A percentile compares a stretch with the other conserved stretches of the same genome.
These are phyloP conservation scores for Boletus pseudo-olivaceus DNA, from an alignment of 768 basidiomycete genomes.

Conservation along the genomic window DNA sequence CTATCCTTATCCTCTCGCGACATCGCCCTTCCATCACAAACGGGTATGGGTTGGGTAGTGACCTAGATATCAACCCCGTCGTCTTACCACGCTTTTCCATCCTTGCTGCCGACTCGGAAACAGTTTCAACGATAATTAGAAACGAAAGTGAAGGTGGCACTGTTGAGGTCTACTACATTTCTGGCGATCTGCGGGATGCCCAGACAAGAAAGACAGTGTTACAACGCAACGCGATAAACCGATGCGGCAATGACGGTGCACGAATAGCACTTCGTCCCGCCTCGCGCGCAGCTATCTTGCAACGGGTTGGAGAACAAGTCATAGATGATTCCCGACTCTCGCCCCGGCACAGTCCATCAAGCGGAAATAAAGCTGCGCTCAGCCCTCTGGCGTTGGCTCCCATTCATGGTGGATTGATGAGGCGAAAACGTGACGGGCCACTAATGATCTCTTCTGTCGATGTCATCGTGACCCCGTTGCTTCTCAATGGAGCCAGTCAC, in stretches of 20 bases:
- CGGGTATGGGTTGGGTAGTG: constrained; percentile 23
- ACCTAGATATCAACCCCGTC: constrained; percentile 47
- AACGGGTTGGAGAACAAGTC: constrained; percentile 19
- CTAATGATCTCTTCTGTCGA: constrained; percentile 59
- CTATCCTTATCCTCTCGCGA: constrained; percentile 55
- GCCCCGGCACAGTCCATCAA: constrained; percentile 20
- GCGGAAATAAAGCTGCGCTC: constrained; percentile 14
- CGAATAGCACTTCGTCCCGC: constrained; percentile 51
- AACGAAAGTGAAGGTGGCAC: constrained; percentile 52
- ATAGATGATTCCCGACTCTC: constrained; percentile 20
- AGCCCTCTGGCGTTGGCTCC: constrained; percentile 11
- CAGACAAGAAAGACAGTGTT: constrained; percentile 63
- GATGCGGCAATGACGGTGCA: constrained; percentile 59
- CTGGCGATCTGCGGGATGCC: constrained; percentile 54
- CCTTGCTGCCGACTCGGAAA: constrained; percentile 62
- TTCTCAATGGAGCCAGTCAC: constrained; percentile 15
- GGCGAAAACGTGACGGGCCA: constrained; percentile 49
- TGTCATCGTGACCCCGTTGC: constrained; percentile 52
- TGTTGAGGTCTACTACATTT: constrained; percentile 61
- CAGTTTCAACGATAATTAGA: constrained; percentile 51
- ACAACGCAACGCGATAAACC: constrained; percentile 55
- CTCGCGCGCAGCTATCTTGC: constrained; percentile 22
- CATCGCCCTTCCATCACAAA: constrained; percentile 24
- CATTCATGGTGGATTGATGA: constrained; percentile 31
- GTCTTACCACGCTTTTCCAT: constrained; percentile 67